Evolutionary conservation across 768 basidiomycete species (phyloP).

Genomic region (Trametes cinnabarina): DNA sequence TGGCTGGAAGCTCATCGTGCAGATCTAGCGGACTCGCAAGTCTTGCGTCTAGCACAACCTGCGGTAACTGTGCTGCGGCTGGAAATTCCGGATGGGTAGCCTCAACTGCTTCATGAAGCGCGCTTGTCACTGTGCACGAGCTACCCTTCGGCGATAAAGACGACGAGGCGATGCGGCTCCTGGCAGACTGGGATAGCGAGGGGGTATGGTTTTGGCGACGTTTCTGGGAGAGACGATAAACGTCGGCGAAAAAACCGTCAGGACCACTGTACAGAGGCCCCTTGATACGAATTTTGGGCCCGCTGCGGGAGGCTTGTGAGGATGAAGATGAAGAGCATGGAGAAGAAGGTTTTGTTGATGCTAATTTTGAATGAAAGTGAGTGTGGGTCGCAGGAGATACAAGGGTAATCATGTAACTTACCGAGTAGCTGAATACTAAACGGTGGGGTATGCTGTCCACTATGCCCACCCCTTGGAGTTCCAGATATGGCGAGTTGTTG

Average conservation of each 20-base stretch:
- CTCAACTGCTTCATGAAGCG: no score
- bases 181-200: background rate
- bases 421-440: background rate
- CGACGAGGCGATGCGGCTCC: background rate
- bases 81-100: no score
- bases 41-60: no score
- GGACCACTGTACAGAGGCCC: background rate
- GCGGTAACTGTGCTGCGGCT: no score
- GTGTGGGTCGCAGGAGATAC: no score
- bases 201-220: background rate
- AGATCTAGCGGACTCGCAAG: no score
- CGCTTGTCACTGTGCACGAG: no score
- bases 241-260: conserved; percentile 10
- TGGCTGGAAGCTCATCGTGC: no score
- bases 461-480: background rate
- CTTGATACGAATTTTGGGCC: background rate
- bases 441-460: background rate
- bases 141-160: background rate
- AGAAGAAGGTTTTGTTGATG: background rate
- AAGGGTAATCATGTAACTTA: no score
- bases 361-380: no score
- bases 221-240: background rate
- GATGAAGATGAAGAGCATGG: background rate
- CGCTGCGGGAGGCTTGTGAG: background rate
- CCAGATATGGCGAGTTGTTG: conserved; percentile 4